Conservation (phyloP, 257 asterid genomes). For the Scutellaria galericulata region DNA sequence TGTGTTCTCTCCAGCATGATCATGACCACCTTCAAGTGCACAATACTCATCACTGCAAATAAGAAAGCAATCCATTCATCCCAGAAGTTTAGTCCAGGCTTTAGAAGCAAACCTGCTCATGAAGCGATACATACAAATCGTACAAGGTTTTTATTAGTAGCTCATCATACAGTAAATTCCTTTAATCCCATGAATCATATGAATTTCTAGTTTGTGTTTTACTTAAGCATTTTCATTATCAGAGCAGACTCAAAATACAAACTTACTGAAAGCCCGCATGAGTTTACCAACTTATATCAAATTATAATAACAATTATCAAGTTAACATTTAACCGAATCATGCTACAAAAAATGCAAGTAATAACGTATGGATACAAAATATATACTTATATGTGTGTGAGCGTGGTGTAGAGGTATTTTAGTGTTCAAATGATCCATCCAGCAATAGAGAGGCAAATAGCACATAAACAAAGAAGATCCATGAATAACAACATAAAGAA, state of each 20-base stretch:
- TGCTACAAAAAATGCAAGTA: background rate
- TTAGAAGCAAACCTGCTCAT: slow-evolving; percentile 3
- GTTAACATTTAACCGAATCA: background rate
- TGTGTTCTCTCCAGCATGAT: slow-evolving; percentile 30
- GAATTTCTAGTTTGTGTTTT: background rate
- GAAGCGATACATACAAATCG: background rate
- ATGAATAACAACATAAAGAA: background rate
- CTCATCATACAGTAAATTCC: background rate
- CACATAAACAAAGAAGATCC: slow-evolving; percentile 12
- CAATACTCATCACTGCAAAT: slow-evolving; percentile 68
- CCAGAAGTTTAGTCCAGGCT: slow-evolving; percentile 16
- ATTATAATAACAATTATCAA: slow-evolving; percentile 3
- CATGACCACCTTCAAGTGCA: slow-evolving; percentile 46
- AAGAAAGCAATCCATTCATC: slow-evolving; percentile 12
- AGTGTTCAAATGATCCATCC: background rate
- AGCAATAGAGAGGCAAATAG: background rate
- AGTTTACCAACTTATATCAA: slow-evolving; percentile 6
- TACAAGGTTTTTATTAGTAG: slow-evolving; percentile 3
- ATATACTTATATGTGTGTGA: background rate
- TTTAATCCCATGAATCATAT: background rate
- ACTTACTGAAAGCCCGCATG: background rate
- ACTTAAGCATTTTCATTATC: slow-evolving; percentile 13
- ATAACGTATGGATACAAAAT: background rate
- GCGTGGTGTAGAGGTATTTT: background rate
- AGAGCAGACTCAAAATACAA: background rate